phyloP scores from a whole-genome alignment of 306 rosid genomes.

The Senna siamea region DNA sequence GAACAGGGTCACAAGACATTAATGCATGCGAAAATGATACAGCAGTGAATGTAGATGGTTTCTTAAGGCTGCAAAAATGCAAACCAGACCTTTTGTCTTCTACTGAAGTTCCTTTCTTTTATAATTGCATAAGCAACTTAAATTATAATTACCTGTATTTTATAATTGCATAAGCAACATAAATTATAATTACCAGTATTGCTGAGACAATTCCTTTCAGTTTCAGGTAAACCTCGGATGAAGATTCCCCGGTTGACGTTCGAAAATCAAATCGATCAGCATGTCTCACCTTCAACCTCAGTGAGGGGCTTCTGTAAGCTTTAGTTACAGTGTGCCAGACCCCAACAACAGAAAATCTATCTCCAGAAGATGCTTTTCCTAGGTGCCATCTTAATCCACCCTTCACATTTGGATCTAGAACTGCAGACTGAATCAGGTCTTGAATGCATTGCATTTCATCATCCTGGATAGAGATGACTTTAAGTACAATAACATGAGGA shows the following conservation, averaged over 20 bases:
- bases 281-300: conserved; percentile 52
- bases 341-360: conserved; percentile 49
- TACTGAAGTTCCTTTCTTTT: not conserved
- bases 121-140: not conserved
- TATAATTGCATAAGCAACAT: not conserved
- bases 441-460: conserved; percentile 55
- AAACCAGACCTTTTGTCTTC: too few relatives aligned
- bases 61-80: too few relatives aligned
- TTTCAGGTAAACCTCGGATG: conserved; percentile 46
- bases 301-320: conserved; percentile 36
- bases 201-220: conserved; percentile 43
- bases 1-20: too few relatives aligned
- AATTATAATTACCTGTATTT: conserved; percentile 42
- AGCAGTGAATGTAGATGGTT: too few relatives aligned
- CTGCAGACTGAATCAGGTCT: conserved; percentile 52
- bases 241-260: conserved; percentile 47
- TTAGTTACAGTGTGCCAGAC: conserved; percentile 47
- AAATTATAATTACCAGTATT: conserved; percentile 41
- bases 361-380: conserved; percentile 51
- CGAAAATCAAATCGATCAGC: conserved; percentile 55
- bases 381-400: conserved; percentile 73
- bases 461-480: conserved; percentile 41
- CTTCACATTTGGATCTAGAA: conserved; percentile 55
- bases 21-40: too few relatives aligned
- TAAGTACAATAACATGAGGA: not conserved